Conservation (phyloP, 2,329 filamentous ascomycete species). For the Xylariaceae sp. region DNA sequence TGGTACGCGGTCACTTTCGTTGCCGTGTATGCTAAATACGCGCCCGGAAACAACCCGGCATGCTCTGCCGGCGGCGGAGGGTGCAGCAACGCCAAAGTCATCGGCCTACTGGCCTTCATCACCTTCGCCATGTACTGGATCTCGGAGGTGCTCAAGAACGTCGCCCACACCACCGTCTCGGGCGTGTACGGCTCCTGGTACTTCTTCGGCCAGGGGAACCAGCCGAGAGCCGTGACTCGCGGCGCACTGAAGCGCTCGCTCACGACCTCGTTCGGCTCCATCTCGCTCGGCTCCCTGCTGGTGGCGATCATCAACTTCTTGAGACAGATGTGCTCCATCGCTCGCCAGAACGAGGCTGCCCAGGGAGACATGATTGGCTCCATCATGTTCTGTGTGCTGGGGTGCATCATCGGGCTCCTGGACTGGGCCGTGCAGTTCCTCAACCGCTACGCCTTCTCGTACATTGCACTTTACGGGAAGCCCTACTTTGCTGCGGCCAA, state of each 20-base stretch:
- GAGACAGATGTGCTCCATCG: slow-evolving; percentile 74
- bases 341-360: slow-evolving; percentile 54
- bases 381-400: slow-evolving; percentile 65
- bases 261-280: slow-evolving; percentile 89
- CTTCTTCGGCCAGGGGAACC: slow-evolving; percentile 68
- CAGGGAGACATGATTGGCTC: slow-evolving; percentile 59
- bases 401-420: slow-evolving; percentile 68
- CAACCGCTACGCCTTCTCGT: slow-evolving; percentile 87
- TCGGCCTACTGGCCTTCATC: slow-evolving; percentile 75
- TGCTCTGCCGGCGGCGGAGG: slow-evolving; percentile 47
- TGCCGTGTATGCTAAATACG: slow-evolving; percentile 76
- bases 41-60: slow-evolving; percentile 52
- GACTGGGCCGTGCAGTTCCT: slow-evolving; percentile 84
- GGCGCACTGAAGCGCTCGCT: slow-evolving; percentile 75
- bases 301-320: slow-evolving; percentile 83
- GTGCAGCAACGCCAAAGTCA: slow-evolving; percentile 71
- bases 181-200: slow-evolving; percentile 94
- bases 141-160: slow-evolving; percentile 88
- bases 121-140: slow-evolving; percentile 90
- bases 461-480: slow-evolving; percentile 90
- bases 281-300: slow-evolving; percentile 76
- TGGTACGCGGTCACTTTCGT: slow-evolving; percentile 86
- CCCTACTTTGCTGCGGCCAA: slow-evolving; percentile 80
- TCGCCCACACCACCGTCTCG: slow-evolving; percentile 78
- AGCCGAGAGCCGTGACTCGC: slow-evolving; percentile 71